Conservation (phyloP, 345 rosid species). For the Combretum micranthum region DNA sequence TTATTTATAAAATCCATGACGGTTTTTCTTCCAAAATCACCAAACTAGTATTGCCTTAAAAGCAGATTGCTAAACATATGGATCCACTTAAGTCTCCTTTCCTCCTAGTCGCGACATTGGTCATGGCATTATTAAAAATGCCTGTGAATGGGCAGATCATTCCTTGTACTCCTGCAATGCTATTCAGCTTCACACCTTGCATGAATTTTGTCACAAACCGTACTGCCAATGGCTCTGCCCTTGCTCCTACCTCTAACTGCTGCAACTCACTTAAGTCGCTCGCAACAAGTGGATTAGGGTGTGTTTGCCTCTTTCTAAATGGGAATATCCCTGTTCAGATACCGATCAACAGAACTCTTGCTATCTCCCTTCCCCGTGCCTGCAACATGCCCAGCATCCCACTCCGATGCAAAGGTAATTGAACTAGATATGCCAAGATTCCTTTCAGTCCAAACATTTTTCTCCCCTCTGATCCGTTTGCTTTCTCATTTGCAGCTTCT, state of each 20-base stretch:
- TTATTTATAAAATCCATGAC: too few relatives aligned
- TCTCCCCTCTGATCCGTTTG: not conserved
- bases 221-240: slow-evolving; percentile 45
- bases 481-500: slow-evolving; percentile 31
- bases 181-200: slow-evolving; percentile 58
- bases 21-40: too few relatives aligned
- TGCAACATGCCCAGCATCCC: slow-evolving; percentile 86
- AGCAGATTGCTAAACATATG: slow-evolving; percentile 12
- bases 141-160: slow-evolving; percentile 39
- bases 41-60: too few relatives aligned
- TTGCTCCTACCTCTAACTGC: slow-evolving; percentile 52
- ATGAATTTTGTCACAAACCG: slow-evolving; percentile 61
- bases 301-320: slow-evolving; percentile 60
- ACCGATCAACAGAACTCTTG: slow-evolving; percentile 74
- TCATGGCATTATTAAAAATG: slow-evolving; percentile 9
- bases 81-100: slow-evolving; percentile 5
- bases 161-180: slow-evolving; percentile 47
- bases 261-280: slow-evolving; percentile 58
- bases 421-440: too few relatives aligned
- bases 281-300: slow-evolving; percentile 49
- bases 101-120: slow-evolving; percentile 2
- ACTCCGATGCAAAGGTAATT: slow-evolving; percentile 61
- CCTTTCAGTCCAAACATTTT: too few relatives aligned
- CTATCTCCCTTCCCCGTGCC: slow-evolving; percentile 74
- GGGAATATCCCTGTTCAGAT: slow-evolving; percentile 61